Base-by-base conservation (phyloP, 164 flowering plant species). In the Magnolia kwangsiensis region DNA sequence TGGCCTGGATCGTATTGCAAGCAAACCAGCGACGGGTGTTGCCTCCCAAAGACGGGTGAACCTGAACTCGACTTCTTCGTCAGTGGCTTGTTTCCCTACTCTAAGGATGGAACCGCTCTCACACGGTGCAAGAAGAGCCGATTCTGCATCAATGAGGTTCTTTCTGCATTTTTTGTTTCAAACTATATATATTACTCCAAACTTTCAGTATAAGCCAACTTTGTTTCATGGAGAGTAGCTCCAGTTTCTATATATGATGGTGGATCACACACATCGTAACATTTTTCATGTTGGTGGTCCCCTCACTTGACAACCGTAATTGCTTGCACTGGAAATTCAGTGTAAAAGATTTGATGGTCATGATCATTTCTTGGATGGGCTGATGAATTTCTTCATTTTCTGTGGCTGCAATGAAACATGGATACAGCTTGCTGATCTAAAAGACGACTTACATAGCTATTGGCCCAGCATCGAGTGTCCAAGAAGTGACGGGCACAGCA, bases 1-100 rank as follows among this genome's bases (percentile, higher is more conserved):
- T 77, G 79, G 79, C 75, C 79, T 4, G 79, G 72, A 14, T 72
- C 75, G 8, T 77, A 72, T 58, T 77, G 79, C 71, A 23, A 27
- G 29, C 63, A 77, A 55, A 66, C 50, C 14, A 51, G 67, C 0
- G 71, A 71, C 3, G 79, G 79, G 1, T 77, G 79, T 67, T 77
- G 75, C 67, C 27, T 72, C 16, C 79, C 75, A 1, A 77, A 20
- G 65, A 51, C 69, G 2, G 79, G 79, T 6, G 9, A 14, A 45
- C 79, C 79, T 2, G 75, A 18, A 9, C 65, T 63, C 4, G 79
- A 72, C 71, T 72, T 77, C 50, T 77, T 71, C 14, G 31, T 77
- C 13, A 51, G 11, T 27, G 71, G 71, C 11, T 14, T 77, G 27
- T 51, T 24, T 4, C 63, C 79, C 74, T 51, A 18, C 70, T 63